Percentiles rank a stretch among this genome's conserved stretches.
These are phyloP conservation scores for Hirschfeldia incana DNA, from an alignment of 345 rosid species.

Conservation along the genomic window DNA sequence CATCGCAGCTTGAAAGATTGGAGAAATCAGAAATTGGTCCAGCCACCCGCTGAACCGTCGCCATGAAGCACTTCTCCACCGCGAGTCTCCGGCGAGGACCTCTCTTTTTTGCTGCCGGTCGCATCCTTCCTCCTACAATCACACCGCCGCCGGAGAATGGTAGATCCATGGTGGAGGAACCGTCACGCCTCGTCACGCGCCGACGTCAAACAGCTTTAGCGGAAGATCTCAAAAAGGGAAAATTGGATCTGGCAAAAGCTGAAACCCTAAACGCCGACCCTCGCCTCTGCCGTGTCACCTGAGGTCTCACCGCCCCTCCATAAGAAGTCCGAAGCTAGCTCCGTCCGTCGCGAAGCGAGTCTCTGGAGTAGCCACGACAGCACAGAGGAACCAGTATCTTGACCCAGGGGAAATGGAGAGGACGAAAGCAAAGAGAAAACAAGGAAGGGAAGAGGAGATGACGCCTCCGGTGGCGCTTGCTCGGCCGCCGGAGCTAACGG, in stretches of 20 bases:
- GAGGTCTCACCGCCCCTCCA: neutral
- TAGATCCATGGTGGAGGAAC: neutral
- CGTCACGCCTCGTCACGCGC: neutral
- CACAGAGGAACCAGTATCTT: neutral
- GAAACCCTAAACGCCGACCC: neutral
- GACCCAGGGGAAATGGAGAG: too few relatives aligned
- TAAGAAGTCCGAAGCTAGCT: neutral
- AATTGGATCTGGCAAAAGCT: neutral
- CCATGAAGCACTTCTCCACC: neutral
- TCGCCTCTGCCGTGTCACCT: neutral
- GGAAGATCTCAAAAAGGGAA: neutral
- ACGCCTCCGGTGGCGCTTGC: too few relatives aligned
- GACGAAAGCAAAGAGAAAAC: too few relatives aligned
- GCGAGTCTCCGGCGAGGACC: neutral
- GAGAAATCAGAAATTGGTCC: neutral
- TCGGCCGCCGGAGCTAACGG: too few relatives aligned
- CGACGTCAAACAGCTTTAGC: neutral
- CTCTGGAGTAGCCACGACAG: neutral
- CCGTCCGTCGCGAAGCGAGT: neutral
- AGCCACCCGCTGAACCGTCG: neutral
- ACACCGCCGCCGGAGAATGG: neutral
- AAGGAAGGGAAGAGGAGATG: too few relatives aligned
- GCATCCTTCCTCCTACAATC: neutral
- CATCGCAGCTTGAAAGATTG: neutral
- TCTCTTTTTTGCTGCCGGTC: neutral